phyloP scores from a whole-genome alignment of 305 asterid genomes.

The Fraxinus paxiana region DNA sequence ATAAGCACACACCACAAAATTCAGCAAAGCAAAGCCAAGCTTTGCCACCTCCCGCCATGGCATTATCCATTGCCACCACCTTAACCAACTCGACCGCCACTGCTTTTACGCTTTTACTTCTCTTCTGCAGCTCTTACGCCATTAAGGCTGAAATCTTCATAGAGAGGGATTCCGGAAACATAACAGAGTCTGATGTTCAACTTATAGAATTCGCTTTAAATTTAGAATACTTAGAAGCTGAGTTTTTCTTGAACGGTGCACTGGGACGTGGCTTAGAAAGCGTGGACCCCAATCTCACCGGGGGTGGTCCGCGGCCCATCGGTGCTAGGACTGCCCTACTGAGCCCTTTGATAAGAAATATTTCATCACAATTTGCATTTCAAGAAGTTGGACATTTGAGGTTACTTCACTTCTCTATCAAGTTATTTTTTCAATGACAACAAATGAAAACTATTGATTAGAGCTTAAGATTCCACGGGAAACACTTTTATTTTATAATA shows the following conservation, averaged over 20 bases:
- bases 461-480: background rate
- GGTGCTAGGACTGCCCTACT: slow-evolving; percentile 33
- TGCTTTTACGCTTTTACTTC: background rate
- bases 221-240: slow-evolving; percentile 52
- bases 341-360: slow-evolving; percentile 32
- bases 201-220: slow-evolving; percentile 43
- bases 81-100: background rate
- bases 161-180: background rate
- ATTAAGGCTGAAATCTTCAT: background rate
- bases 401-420: background rate
- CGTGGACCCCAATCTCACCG: slow-evolving; percentile 36
- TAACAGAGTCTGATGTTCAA: slow-evolving; percentile 34
- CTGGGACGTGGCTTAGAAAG: slow-evolving; percentile 41
- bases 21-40: background rate
- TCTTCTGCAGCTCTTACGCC: background rate
- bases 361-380: slow-evolving; percentile 38
- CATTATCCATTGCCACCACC: background rate
- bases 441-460: background rate
- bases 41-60: slow-evolving; percentile 10
- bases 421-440: background rate
- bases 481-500: background rate
- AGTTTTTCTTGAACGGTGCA: slow-evolving; percentile 44
- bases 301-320: slow-evolving; percentile 41
- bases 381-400: slow-evolving; percentile 60
- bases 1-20: background rate